These are phyloP conservation scores for Colletotrichum liriopes DNA, from an alignment of 2,329 filamentous ascomycete species.

Conservation along the genomic window DNA sequence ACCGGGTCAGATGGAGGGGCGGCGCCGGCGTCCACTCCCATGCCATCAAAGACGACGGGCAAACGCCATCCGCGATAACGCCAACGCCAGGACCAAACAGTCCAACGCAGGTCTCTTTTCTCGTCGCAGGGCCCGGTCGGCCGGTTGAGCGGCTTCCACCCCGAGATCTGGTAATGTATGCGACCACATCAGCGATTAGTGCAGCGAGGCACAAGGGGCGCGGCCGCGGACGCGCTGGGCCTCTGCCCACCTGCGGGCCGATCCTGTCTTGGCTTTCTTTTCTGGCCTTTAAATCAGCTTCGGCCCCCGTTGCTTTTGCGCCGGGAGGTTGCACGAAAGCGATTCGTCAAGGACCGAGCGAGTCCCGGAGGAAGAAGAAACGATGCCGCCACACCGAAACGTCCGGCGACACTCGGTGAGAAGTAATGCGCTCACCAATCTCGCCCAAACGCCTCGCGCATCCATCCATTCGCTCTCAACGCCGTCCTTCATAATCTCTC, in stretches of 20 bases:
- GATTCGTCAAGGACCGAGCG: conserved; percentile 18
- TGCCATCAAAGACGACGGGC: conserved; percentile 4
- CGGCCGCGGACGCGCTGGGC: too few species aligned
- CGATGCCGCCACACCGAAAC: conserved; percentile 18
- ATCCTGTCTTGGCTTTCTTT: conserved; percentile 35
- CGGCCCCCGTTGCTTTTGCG: conserved; percentile 18
- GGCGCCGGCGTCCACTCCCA: neutral
- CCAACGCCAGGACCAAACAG: neutral
- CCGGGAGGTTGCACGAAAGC: neutral
- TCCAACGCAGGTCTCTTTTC: neutral
- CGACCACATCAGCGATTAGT: conserved; percentile 8
- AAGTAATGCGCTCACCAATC: neutral
- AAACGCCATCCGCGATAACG: conserved; percentile 1
- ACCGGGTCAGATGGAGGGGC: neutral
- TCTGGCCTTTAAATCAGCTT: conserved; percentile 10
- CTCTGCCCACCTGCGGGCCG: conserved; percentile 32
- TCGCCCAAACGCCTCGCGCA: conserved; percentile 1
- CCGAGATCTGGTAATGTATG: conserved; percentile 36
- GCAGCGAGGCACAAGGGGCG: neutral
- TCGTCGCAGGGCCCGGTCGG: conserved; percentile 12
- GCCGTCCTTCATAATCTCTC: conserved; percentile 1
- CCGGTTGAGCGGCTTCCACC: conserved; percentile 7
- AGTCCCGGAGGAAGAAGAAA: conserved; percentile 26
- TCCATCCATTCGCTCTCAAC: neutral
- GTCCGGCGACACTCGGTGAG: conserved; percentile 29